Evolutionary conservation across 1,284 basidiomycete genomes (phyloP), one percentile per base, ranked within the genome.

Genomic region (Cryptococcus maquisensis): DNA sequence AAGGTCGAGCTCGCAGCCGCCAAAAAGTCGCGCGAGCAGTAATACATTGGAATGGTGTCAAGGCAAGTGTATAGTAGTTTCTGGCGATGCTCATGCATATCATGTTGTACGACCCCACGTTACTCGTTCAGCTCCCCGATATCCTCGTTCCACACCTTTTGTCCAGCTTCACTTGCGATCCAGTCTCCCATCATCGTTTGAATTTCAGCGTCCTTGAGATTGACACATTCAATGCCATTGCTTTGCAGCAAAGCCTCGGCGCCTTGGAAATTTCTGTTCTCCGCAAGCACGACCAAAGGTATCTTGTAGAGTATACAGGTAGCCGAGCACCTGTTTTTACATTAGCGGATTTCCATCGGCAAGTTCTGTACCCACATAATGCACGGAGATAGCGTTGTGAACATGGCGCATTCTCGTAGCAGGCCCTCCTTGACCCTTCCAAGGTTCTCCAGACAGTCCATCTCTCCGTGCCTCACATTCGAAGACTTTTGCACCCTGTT

Each of bases 101-200:
- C n/a, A 21, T 20, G 24, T 42, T 43, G 28, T 43, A 44, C 26
- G 49, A 64, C 64, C 23, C 67, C 67, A 26, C 69, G 68, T 54
- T 69, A 67, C 59, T 71, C 69, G 49, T 64, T 64, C 69, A 65
- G 52, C 52, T 66, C 64, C 23, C 69, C 69, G 23, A 71, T 71
- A 55, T 71, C 69, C 59, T 71, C 69, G 49, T 64, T 64, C 69
- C 69, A 71, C 6, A 65, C 56, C 35, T 48, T 38, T 43, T 55
- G 54, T 13, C 67, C 69, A 2, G 48, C 50, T 5, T 52, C 50
- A 38, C 60, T 59, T 21, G 55, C 55, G 50, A 71, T 66, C 69
- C 69, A 71, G 20, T 66, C 61, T 10, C 21, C 43, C 63, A 71
- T 67, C 61, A 71, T 64, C 56, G 54, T 52, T 2, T 59, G 61